Percentiles rank a stretch among this genome's conserved stretches.
phyloP scores from a whole-genome alignment of 345 rosid genomes.

The Toxicodendron radicans region DNA sequence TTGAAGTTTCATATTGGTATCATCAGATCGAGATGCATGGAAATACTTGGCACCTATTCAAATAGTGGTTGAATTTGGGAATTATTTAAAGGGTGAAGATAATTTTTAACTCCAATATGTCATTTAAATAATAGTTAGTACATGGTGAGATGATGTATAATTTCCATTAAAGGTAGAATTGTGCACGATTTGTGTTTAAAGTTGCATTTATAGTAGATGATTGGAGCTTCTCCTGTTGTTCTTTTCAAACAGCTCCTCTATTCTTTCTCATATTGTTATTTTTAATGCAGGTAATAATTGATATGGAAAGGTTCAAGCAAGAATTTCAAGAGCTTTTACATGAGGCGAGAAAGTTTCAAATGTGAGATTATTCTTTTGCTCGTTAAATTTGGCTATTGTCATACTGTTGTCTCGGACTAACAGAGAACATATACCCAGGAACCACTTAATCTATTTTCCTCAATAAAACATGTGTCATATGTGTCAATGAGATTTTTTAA shows the following conservation, averaged over 20 bases:
- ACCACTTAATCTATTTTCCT: not conserved
- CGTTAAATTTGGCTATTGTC: slow-evolving; percentile 12
- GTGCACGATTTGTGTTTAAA: not conserved
- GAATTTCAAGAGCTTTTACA: slow-evolving; percentile 46
- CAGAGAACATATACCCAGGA: not conserved
- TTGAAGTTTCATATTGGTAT: too few relatives aligned
- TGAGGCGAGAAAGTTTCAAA: slow-evolving; percentile 50
- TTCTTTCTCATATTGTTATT: slow-evolving; percentile 8
- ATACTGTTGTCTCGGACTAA: not conserved
- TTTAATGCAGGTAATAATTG: slow-evolving; percentile 61
- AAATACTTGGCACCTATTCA: not conserved
- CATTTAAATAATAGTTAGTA: not conserved
- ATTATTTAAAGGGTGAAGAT: not conserved
- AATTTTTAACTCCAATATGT: not conserved
- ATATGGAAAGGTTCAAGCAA: slow-evolving; percentile 86
- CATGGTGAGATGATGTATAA: not conserved
- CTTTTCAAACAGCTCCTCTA: slow-evolving; percentile 7
- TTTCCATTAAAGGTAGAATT: not conserved
- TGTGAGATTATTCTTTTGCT: slow-evolving; percentile 35
- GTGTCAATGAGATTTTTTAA: not conserved
- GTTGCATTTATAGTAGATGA: not conserved
- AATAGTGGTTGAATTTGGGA: not conserved
- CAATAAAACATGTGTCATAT: not conserved
- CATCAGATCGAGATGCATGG: not conserved
- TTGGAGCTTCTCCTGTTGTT: not conserved